phyloP scores from a whole-genome alignment of 2,329 filamentous ascomycete genomes.

The Diaporthe destruens region DNA sequence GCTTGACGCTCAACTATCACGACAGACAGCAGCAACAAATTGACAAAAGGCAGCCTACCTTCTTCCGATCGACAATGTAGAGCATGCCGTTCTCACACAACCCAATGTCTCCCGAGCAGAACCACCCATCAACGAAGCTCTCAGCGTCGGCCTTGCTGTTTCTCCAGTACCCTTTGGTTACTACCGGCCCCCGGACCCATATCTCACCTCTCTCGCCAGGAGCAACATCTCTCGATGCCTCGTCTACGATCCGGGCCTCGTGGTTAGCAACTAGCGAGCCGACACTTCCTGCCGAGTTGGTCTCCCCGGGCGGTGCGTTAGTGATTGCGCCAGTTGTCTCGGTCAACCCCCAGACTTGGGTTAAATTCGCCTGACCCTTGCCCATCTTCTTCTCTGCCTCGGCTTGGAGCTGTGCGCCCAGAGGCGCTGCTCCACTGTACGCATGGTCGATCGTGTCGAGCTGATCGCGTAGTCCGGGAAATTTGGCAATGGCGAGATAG shows the following conservation, averaged over 20 bases:
- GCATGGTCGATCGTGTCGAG: conserved; percentile 63
- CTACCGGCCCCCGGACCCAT: conserved; percentile 77
- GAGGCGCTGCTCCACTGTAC: conserved; percentile 66
- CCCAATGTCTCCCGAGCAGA: conserved; percentile 85
- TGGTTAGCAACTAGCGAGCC: conserved; percentile 55
- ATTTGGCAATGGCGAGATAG: conserved; percentile 70
- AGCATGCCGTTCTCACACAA: conserved; percentile 77
- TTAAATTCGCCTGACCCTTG: conserved; percentile 55
- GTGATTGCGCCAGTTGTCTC: conserved; percentile 67
- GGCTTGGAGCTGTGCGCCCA: conserved; percentile 66
- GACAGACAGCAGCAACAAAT: neutral
- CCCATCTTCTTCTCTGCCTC: conserved; percentile 64
- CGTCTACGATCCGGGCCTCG: conserved; percentile 54
- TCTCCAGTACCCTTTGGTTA: conserved; percentile 79
- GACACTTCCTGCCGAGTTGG: conserved; percentile 62
- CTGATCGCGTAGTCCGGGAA: conserved; percentile 66
- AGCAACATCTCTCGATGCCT: conserved; percentile 54
- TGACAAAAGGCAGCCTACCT: conserved; percentile 55
- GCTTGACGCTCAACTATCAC: neutral
- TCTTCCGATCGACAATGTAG: conserved; percentile 85
- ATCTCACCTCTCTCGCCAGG: conserved; percentile 67
- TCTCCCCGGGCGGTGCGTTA: conserved; percentile 54
- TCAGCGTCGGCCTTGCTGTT: conserved; percentile 75
- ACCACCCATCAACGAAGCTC: conserved; percentile 72
- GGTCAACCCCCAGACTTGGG: conserved; percentile 70